Base-by-base conservation (phyloP, 2,329 filamentous ascomycete species). In the Tolypocladium ovalisporum region DNA sequence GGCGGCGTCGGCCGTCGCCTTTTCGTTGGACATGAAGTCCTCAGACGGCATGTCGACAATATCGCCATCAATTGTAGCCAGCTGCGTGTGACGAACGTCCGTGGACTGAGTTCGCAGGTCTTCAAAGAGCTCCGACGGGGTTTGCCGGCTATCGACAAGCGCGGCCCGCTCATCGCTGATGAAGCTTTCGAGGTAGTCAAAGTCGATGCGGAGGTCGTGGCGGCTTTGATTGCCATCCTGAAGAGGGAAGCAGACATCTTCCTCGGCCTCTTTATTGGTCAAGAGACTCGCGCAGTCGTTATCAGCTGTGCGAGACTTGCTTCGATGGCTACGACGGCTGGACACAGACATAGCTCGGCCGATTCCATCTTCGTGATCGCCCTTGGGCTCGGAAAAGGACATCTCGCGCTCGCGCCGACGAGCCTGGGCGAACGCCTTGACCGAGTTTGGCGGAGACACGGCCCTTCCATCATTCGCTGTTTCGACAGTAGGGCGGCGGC, bases 371-470 rank as follows among this genome's bases (percentile, higher is more conserved):
- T 74, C 68, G 9, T 64, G 61, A 7, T 79, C 74, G 22, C 68
- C 66, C 57, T 68, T 70, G 57, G 71, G 67, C 61, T 81, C 81
- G 19, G 79, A 82, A 61, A 79, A 75, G 27, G 79, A 85, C 67
- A 79, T 69, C 59, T 85, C 90, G 49, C 92, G 88, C 68, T 93
- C 89, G 59, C 92, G 87, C 59, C 90, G 89, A 54, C 90, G 87
- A 57, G 90, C 89, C 66, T 94, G 89, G 22, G 94, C 94, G 72
- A 99, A 99, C 4, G 94, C 94, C 71, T 97, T 96, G 55, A 99
- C 91, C 0, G 94, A 99, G 71, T 97, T 99, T 9, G 94, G 94
- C 13, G 93, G 93, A 7, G 94, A 97, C 2, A 83, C 76, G 1
- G 89, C 90, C 57, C 90, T 82, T 53, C 82, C 83, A 27, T 82